Conservation (phyloP, 1,284 basidiomycete genomes). For the Veloboletus limbatus region DNA sequence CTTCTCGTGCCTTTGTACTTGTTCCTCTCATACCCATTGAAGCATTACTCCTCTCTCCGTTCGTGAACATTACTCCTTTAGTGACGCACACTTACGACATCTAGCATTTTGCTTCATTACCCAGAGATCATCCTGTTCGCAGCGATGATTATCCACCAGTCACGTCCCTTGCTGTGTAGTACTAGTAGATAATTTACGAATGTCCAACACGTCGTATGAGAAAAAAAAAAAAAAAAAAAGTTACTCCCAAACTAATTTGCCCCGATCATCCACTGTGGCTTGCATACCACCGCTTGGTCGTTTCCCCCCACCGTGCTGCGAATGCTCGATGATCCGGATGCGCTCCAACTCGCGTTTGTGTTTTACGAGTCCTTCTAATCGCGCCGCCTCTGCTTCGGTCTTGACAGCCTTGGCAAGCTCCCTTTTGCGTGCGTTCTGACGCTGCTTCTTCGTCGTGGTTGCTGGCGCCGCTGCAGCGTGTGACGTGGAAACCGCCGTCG, state of each 20-base stretch:
- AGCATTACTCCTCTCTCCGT: constrained; percentile 6
- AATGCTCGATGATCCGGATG: constrained; percentile 51
- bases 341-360: constrained; percentile 63
- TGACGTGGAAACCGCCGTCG: constrained; percentile 17
- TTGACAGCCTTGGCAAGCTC: constrained; percentile 59
- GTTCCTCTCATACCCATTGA: constrained; percentile 10
- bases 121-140: constrained; percentile 11
- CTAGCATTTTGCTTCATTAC: constrained; percentile 18
- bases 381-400: constrained; percentile 51
- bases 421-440: constrained; percentile 61
- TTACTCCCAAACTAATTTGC: constrained; percentile 58
- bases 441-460: constrained; percentile 59
- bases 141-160: constrained; percentile 15
- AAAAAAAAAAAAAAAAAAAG: background rate
- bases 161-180: constrained; percentile 9
- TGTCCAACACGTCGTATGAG: constrained; percentile 2
- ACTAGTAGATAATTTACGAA: constrained; percentile 22
- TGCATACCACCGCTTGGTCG: constrained; percentile 53
- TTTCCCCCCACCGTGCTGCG: constrained; percentile 30
- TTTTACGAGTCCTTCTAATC: constrained; percentile 48
- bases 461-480: constrained; percentile 38
- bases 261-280: constrained; percentile 47
- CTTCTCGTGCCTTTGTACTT: constrained; percentile 5
- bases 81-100: constrained; percentile 23
- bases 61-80: constrained; percentile 9